Conservation (phyloP, 2,329 filamentous ascomycete species). For the Fusarium newnesense region DNA sequence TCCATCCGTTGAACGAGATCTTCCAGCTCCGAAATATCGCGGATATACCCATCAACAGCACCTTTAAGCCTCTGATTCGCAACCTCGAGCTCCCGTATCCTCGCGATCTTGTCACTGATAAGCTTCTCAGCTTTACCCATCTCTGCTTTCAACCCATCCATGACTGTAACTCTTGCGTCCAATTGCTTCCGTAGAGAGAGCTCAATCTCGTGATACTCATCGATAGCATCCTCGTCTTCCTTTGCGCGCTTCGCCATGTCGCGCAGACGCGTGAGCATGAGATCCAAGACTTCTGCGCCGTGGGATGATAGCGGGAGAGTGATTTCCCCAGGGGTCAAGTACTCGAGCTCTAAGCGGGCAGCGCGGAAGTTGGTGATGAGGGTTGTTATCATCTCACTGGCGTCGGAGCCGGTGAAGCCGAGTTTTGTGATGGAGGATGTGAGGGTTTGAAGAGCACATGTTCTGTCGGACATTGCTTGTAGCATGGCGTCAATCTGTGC, state of each 20-base stretch:
- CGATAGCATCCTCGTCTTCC: constrained; percentile 64
- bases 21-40: constrained; percentile 66
- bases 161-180: constrained; percentile 60
- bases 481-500: constrained; percentile 56
- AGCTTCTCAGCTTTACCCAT: constrained; percentile 49
- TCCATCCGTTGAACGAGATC: constrained; percentile 61
- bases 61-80: constrained; percentile 61
- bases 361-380: constrained; percentile 63
- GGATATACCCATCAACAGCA: constrained; percentile 63
- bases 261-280: constrained; percentile 62
- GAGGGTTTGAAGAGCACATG: constrained; percentile 58
- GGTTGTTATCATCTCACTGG: constrained; percentile 59
- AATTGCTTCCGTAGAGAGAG: constrained; percentile 67
- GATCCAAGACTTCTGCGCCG: constrained; percentile 66
- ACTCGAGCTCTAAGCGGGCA: constrained; percentile 70
- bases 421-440: constrained; percentile 58
- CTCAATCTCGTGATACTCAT: constrained; percentile 69
- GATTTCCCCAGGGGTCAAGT: constrained; percentile 69
- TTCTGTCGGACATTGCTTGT: constrained; percentile 59
- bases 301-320: constrained; percentile 61
- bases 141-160: constrained; percentile 59
- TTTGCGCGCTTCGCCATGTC: constrained; percentile 58
- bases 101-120: constrained; percentile 52
- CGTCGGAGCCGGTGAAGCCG: constrained; percentile 62
- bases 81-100: constrained; percentile 60